phyloP scores from a whole-genome alignment of 2,329 filamentous ascomycete species.

The Penicillium fuscoglaucum region DNA sequence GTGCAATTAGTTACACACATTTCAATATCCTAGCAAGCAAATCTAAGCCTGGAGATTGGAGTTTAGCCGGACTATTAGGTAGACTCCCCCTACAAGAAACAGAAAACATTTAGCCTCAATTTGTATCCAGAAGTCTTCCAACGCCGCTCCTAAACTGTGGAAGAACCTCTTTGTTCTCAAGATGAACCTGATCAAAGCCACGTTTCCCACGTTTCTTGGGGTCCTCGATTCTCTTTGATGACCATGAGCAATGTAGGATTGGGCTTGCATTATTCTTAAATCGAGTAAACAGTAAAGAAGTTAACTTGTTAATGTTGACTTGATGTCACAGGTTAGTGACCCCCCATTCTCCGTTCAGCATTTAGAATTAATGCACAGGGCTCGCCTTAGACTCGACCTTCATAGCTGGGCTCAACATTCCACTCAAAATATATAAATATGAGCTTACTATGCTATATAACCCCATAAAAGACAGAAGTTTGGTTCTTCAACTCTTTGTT shows the following conservation, averaged over 20 bases:
- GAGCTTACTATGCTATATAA: no score
- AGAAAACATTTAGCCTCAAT: background rate
- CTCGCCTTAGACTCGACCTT: background rate
- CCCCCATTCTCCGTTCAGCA: no score
- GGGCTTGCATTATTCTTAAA: background rate
- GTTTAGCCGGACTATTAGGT: no score
- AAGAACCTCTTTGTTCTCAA: background rate
- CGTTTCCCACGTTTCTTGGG: background rate
- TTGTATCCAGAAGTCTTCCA: background rate
- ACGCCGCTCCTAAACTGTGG: background rate
- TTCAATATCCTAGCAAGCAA: background rate
- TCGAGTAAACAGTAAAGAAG: rapidly evolving
- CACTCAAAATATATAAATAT: background rate
- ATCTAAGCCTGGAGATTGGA: no score
- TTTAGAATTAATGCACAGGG: background rate
- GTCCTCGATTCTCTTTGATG: background rate
- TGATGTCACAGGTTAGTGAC: no score
- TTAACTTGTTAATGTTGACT: background rate
- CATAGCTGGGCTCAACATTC: background rate
- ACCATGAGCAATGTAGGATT: no score
- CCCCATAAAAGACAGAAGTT: background rate
- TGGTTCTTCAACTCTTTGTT: background rate
- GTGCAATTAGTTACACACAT: no score
- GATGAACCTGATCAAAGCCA: background rate
- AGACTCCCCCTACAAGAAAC: background rate